Evolutionary conservation across 768 basidiomycete genomes (phyloP).

Genomic region (Lentinula edodes): DNA sequence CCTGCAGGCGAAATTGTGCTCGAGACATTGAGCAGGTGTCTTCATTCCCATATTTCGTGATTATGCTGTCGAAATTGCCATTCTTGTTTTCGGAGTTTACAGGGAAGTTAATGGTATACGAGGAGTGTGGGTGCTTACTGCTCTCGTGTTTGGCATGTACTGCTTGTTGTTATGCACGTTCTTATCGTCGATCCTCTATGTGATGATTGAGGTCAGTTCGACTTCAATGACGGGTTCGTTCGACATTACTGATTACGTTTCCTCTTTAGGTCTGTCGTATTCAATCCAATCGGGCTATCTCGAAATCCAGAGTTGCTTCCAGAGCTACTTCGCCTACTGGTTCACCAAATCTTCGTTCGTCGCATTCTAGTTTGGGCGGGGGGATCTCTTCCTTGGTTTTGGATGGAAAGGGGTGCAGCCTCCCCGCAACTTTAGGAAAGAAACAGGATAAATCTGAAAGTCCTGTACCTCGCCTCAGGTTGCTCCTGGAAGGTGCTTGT

Average conservation of each 20-base stretch:
- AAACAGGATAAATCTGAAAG: slow-evolving; percentile 55
- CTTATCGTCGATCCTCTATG: slow-evolving; percentile 80
- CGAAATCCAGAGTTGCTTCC: slow-evolving; percentile 27
- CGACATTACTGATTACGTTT: not conserved
- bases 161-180: slow-evolving; percentile 88
- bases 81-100: slow-evolving; percentile 82
- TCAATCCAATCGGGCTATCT: slow-evolving; percentile 50
- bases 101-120: slow-evolving; percentile 82
- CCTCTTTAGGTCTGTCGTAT: slow-evolving; percentile 55
- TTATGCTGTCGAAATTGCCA: slow-evolving; percentile 88
- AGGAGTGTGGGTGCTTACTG: slow-evolving; percentile 94
- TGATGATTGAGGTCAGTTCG: slow-evolving; percentile 86
- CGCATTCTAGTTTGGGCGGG: slow-evolving; percentile 1
- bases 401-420: slow-evolving; percentile 33
- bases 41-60: slow-evolving; percentile 87
- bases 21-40: slow-evolving; percentile 71
- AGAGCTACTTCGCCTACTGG: slow-evolving; percentile 21
- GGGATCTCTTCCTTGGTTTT: slow-evolving; percentile 8
- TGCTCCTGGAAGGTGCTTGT: slow-evolving; percentile 76
- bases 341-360: slow-evolving; percentile 1
- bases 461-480: slow-evolving; percentile 83
- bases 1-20: slow-evolving; percentile 82
- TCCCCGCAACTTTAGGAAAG: slow-evolving; percentile 17
- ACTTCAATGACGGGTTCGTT: slow-evolving; percentile 6
- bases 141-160: slow-evolving; percentile 80